A percentile compares a stretch with the other conserved stretches of the same genome.
phyloP scores from a whole-genome alignment of 768 basidiomycete species.

The Mycena chlorophos region DNA sequence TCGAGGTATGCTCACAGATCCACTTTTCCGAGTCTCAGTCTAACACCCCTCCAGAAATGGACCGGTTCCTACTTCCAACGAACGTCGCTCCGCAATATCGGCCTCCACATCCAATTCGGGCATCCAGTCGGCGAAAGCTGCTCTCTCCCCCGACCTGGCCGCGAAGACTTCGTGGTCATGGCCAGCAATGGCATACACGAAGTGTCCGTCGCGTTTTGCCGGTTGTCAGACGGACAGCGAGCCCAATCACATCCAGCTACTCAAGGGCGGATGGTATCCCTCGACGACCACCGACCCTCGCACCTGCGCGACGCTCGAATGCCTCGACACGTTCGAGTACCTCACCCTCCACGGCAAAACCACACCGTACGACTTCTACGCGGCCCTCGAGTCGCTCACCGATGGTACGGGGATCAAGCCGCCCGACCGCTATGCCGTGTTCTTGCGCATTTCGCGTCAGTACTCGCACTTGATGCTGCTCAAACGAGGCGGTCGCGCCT shows the following conservation, averaged over 20 bases:
- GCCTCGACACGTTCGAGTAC: conserved; percentile 10
- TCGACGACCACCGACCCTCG: conserved; percentile 3
- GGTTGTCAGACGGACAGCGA: conserved; percentile 8
- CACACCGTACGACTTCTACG: conserved; percentile 18
- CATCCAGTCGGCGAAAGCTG: conserved; percentile 20
- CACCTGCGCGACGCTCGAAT: conserved; percentile 6
- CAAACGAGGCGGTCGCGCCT: conserved; percentile 28
- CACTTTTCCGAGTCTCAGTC: background rate
- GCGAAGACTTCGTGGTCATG: conserved; percentile 19
- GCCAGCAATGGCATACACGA: conserved; percentile 26
- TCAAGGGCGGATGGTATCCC: conserved; percentile 8
- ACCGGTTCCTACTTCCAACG: background rate
- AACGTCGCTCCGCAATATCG: conserved; percentile 6
- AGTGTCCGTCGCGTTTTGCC: conserved; percentile 24
- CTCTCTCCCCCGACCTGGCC: background rate
- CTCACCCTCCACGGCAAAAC: conserved; percentile 16
- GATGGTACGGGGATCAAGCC: conserved; percentile 5
- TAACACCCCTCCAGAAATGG: background rate
- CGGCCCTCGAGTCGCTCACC: conserved; percentile 6
- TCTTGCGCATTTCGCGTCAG: conserved; percentile 11
- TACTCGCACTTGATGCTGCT: conserved; percentile 30
- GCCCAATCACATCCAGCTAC: background rate
- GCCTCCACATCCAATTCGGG: conserved; percentile 27
- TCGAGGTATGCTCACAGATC: conserved; percentile 16
- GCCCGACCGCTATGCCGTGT: conserved; percentile 6